A percentile compares a stretch with the other conserved stretches of the same genome.
These are phyloP conservation scores for Xylariaceae sp. DNA, from an alignment of 2,329 filamentous ascomycete genomes.

Conservation along the genomic window DNA sequence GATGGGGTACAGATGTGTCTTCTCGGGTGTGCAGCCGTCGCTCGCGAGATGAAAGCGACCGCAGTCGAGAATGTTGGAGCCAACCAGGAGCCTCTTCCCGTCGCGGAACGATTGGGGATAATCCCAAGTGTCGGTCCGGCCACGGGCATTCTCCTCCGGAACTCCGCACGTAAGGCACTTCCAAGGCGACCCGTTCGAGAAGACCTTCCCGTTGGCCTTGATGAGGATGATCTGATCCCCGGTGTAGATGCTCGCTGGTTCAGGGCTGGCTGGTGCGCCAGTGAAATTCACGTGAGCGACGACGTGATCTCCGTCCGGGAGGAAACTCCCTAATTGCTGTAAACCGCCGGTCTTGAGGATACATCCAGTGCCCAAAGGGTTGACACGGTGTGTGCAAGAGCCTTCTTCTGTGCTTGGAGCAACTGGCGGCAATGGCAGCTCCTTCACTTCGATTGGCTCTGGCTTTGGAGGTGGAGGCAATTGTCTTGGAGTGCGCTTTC, in stretches of 20 bases:
- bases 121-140: conserved; percentile 22
- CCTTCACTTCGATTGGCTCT: conserved; percentile 13
- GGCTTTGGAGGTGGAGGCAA: conserved; percentile 12
- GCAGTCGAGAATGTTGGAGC: conserved; percentile 35
- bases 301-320: conserved; percentile 40
- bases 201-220: conserved; percentile 36
- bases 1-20: conserved; percentile 37
- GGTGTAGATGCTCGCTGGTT: conserved; percentile 37
- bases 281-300: conserved; percentile 35
- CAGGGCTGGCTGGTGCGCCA: conserved; percentile 36
- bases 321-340: conserved; percentile 27
- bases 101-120: conserved; percentile 41
- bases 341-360: conserved; percentile 5
- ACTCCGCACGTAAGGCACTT: conserved; percentile 44
- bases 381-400: conserved; percentile 8
- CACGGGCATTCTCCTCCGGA: conserved; percentile 25
- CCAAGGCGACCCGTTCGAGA: conserved; percentile 41
- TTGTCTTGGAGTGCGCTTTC: not conserved
- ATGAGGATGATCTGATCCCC: conserved; percentile 39
- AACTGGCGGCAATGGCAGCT: conserved; percentile 11
- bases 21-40: conserved; percentile 33
- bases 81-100: conserved; percentile 32
- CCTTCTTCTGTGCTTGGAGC: conserved; percentile 3
- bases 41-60: conserved; percentile 29
- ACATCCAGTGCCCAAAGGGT: conserved; percentile 10